These are phyloP conservation scores for Geotrichum citri-aurantii DNA, from an alignment of 1,139 yeast genomes.

Conservation along the genomic window DNA sequence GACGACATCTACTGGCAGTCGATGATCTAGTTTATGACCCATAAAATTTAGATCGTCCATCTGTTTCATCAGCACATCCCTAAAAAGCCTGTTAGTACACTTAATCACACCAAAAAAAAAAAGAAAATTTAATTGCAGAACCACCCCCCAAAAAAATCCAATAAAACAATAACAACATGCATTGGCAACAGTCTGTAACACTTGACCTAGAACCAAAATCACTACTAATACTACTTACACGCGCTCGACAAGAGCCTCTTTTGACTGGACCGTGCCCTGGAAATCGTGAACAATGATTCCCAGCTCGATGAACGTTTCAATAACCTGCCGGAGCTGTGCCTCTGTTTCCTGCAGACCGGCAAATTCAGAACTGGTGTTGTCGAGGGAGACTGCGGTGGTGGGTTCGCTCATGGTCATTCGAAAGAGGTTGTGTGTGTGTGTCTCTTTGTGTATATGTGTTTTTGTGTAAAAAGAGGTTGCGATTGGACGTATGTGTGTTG, in stretches of 20 bases:
- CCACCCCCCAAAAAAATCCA: too few species aligned
- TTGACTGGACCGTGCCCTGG: constrained; percentile 71
- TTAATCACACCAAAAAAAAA: not conserved
- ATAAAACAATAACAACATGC: too few species aligned
- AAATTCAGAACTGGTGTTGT: not conserved
- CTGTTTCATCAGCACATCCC: constrained; percentile 7
- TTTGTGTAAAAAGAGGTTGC: too few species aligned
- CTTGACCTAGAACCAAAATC: not conserved
- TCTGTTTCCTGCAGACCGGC: constrained; percentile 37
- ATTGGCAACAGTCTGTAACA: too few species aligned
- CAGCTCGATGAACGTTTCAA: constrained; percentile 82
- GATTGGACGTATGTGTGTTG: too few species aligned
- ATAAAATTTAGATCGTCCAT: constrained; percentile 9
- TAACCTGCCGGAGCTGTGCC: constrained; percentile 58
- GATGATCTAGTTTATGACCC: constrained; percentile 36
- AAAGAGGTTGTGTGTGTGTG: too few species aligned
- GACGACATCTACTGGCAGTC: constrained; percentile 71
- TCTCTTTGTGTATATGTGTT: too few species aligned
- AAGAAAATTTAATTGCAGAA: too few species aligned
- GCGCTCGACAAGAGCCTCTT: constrained; percentile 46
- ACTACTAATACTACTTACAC: constrained; percentile 23
- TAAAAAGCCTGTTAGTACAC: not conserved
- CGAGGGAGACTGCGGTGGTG: not conserved
- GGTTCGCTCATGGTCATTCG: constrained; percentile 12
- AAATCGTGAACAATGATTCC: constrained; percentile 92